A percentile compares a stretch with the other conserved stretches of the same genome.
These are phyloP conservation scores for Chimonanthus salicifolius DNA, from an alignment of 164 flowering plant genomes.

Conservation along the genomic window DNA sequence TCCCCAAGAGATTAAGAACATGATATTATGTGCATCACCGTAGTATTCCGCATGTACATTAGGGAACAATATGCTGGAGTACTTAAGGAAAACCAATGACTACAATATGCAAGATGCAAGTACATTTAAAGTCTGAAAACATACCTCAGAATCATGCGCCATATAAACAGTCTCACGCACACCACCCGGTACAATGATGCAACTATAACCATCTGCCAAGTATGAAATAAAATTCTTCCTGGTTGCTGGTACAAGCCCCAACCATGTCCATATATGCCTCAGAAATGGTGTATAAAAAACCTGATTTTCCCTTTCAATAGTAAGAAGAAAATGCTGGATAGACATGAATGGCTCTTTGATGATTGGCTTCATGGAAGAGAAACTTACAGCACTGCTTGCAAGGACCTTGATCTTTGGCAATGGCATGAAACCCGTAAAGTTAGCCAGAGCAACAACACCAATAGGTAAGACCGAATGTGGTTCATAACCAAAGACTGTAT, in stretches of 20 bases:
- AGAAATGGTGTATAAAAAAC: conserved; percentile 81
- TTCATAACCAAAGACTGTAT: conserved; percentile 86
- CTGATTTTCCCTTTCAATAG: conserved; percentile 24
- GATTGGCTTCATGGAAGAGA: conserved; percentile 2
- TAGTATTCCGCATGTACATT: neutral
- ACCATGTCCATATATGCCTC: conserved; percentile 95
- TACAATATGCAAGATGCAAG: neutral
- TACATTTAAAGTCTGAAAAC: neutral
- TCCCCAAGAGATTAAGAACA: neutral
- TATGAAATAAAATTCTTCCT: conserved; percentile 66
- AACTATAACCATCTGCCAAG: conserved; percentile 75
- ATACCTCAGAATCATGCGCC: conserved; percentile 79
- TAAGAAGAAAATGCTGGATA: neutral
- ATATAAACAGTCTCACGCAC: conserved; percentile 68
- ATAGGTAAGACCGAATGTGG: conserved; percentile 94
- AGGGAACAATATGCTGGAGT: neutral
- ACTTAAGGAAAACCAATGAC: neutral
- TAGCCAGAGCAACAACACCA: conserved; percentile 73
- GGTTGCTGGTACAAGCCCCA: conserved; percentile 71
- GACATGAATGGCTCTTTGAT: neutral
- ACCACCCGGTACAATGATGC: conserved; percentile 93
- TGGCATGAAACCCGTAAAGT: conserved; percentile 76
- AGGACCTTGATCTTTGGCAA: conserved; percentile 77
- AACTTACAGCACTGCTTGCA: conserved; percentile 78
- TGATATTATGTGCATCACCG: neutral